Percentiles rank a stretch among this genome's conserved stretches.
Conservation (phyloP, 176 grass and related monocot genomes). For the Carex scoparia region DNA sequence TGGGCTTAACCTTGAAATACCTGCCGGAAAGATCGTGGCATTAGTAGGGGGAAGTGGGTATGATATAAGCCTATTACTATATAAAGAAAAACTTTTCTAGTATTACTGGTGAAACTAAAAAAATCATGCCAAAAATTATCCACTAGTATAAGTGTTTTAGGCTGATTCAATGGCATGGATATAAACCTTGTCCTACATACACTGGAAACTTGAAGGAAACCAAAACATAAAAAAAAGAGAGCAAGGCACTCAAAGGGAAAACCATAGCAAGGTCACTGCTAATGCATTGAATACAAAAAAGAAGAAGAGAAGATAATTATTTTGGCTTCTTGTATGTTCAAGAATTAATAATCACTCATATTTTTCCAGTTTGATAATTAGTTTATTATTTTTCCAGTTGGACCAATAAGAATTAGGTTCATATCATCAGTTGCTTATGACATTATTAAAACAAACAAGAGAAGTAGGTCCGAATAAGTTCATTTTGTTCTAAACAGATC, state of each 20-base stretch:
- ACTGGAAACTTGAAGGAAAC: not conserved
- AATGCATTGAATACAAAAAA: not conserved
- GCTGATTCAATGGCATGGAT: not conserved
- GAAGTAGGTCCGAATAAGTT: not conserved
- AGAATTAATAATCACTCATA: not conserved
- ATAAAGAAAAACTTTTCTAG: not conserved
- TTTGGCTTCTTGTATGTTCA: not conserved
- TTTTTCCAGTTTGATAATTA: not conserved
- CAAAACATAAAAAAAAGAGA: no score
- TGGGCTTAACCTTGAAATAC: constrained; percentile 62
- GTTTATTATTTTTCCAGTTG: not conserved
- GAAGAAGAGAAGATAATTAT: not conserved
- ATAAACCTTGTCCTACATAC: not conserved
- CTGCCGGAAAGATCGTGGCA: constrained; percentile 70
- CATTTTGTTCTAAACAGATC: constrained; percentile 30
- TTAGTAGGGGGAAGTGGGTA: constrained; percentile 79
- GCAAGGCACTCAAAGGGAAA: not conserved
- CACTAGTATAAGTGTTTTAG: not conserved
- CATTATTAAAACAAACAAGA: not conserved
- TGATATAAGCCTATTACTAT: not conserved
- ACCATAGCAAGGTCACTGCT: not conserved
- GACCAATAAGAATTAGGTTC: not conserved
- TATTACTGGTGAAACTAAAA: not conserved
- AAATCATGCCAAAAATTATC: not conserved
- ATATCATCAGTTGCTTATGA: not conserved